Base-by-base conservation (phyloP, 2,329 filamentous ascomycete genomes). In the Elsinoe necatrix region DNA sequence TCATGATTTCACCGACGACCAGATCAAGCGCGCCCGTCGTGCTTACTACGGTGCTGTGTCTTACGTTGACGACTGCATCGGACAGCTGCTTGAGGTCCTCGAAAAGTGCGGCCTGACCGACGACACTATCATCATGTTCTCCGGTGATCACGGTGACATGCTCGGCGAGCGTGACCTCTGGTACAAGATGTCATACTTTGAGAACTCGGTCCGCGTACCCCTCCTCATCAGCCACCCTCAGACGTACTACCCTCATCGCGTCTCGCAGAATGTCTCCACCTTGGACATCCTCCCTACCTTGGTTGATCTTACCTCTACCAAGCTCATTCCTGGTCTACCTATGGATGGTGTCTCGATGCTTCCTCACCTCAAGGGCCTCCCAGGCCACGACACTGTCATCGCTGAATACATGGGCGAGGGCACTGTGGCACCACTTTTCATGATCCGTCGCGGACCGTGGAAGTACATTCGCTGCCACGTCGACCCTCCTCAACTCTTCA, bases 111-210 rank as follows among this genome's bases (percentile, higher is more conserved):
- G 84, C 5, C 77, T 96, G 43, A 85, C 85, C 59, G 83, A 95
- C 31, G 83, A 95, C 72, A 96, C 91, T 11, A 90, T 95, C 64
- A 78, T 96, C 65, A 84, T 96, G 62, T 96, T 96, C 73, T 91
- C 86, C 58, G 90, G 91, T 43, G 91, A 96, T 69, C 91, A 96
- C 67, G 91, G 91, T 57, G 91, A 96, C 71, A 96, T 96, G 91
- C 81, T 96, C 6, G 91, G 91, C 58, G 91, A 96, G 76, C 84
- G 89, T 55, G 87, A 87, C 4, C 76, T 96, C 47, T 96, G 91
- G 91, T 91, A 95, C 77, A 96, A 96, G 79, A 96, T 96, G 91
- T 89, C 83, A 67, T 96, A 93, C 80, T 95, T 90, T 66, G 91
- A 96, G 78, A 85, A 85, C 39, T 95, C 89, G 11, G 89, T 89